A percentile compares a stretch with the other conserved stretches of the same genome.
phyloP scores from a whole-genome alignment of 169 alveolate species.

The Plasmodium yoelii region DNA sequence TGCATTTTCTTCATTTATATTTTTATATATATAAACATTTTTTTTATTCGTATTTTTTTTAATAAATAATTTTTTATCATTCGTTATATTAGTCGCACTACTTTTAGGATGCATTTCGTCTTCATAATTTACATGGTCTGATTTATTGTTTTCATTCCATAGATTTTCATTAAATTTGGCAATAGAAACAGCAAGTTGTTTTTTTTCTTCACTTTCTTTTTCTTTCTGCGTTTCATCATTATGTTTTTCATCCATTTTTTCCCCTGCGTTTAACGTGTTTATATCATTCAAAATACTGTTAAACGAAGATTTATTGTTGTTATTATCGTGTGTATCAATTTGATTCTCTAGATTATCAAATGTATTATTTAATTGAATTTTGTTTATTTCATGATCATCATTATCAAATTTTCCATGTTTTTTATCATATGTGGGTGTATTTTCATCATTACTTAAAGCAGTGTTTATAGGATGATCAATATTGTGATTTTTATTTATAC shows the following conservation, averaged over 20 bases:
- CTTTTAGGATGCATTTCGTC: not conserved
- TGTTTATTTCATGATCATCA: not conserved
- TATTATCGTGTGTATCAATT: not conserved
- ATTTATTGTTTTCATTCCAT: not conserved
- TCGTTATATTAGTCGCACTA: conserved; percentile 1
- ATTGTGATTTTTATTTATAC: not conserved
- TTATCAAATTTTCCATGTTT: not conserved
- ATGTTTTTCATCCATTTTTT: not conserved
- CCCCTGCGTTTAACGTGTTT: not conserved
- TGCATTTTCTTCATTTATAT: conserved; percentile 24
- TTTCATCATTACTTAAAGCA: not conserved
- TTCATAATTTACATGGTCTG: not conserved
- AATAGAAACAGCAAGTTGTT: not conserved
- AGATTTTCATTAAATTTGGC: not conserved
- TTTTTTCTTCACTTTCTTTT: conserved; percentile 1
- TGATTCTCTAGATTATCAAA: not conserved
- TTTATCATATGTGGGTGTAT: not conserved
- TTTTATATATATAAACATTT: conserved; percentile 66
- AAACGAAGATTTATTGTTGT: not conserved
- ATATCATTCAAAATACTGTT: not conserved
- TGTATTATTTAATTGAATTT: not conserved
- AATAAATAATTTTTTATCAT: conserved; percentile 31
- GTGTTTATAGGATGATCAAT: not conserved
- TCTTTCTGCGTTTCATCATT: not conserved
- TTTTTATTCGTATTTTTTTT: conserved; percentile 23